Percentiles rank a stretch among this genome's conserved stretches.
Evolutionary conservation across 1,284 basidiomycete species (phyloP).

Genomic region (Ustanciosporium gigantosporum): DNA sequence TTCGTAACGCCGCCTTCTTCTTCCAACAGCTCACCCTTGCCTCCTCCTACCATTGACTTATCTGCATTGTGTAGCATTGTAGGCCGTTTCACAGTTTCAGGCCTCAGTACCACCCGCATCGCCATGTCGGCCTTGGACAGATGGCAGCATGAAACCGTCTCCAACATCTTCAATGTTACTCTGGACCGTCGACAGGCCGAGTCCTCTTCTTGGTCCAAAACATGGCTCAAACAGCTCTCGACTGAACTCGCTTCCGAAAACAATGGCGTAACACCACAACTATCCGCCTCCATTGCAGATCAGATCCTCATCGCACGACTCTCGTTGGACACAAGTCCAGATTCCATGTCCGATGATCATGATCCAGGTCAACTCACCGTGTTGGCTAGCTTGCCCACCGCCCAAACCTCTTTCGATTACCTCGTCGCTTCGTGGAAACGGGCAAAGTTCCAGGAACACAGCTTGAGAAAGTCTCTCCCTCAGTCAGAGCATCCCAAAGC

Average conservation of each 20-base stretch:
- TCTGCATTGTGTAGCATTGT: too few relatives aligned
- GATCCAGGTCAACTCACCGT: conserved; percentile 78
- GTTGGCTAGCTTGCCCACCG: conserved; percentile 74
- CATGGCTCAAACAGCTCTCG: conserved; percentile 80
- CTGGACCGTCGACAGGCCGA: conserved; percentile 77
- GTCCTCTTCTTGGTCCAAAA: conserved; percentile 71
- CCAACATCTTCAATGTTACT: conserved; percentile 75
- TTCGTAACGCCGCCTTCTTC: too few relatives aligned
- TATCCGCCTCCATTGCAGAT: conserved; percentile 67
- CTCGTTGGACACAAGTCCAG: conserved; percentile 72
- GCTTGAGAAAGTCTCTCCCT: conserved; percentile 64
- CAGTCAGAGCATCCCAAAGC: conserved; percentile 71
- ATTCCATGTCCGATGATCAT: conserved; percentile 81
- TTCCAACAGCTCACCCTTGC: too few relatives aligned
- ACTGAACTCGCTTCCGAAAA: conserved; percentile 74
- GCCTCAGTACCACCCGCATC: too few relatives aligned
- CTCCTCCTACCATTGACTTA: too few relatives aligned
- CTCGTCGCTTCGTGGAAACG: conserved; percentile 85
- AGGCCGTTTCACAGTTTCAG: too few relatives aligned
- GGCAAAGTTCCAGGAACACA: conserved; percentile 33
- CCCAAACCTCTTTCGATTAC: conserved; percentile 87
- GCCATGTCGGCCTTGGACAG: conserved; percentile 22
- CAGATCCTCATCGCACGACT: conserved; percentile 83
- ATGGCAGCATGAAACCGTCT: conserved; percentile 77
- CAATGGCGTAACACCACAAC: conserved; percentile 62